Base-by-base conservation (phyloP, 352 stramenopile species). In the Phytophthora tubulina region DNA sequence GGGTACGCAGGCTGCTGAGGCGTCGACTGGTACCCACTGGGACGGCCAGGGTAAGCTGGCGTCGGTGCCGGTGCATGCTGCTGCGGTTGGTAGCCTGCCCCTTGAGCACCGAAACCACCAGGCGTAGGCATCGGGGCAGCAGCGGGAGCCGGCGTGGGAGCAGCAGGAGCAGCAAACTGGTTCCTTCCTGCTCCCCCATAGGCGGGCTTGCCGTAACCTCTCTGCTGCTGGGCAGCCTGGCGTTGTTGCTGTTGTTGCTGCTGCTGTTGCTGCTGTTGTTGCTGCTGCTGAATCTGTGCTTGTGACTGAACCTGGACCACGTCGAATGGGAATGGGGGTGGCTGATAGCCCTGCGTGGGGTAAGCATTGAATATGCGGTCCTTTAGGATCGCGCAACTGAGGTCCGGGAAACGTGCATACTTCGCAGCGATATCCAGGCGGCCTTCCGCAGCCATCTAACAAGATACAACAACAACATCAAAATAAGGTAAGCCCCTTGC, bases 391-490 rank as follows among this genome's bases (percentile, higher is more conserved):
- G 82, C 82, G 35, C 85, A 95, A 59, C 85, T 91, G 36, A 92
- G 69, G 58, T 94, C 84, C 13, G 78, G 67, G 63, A 94, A 93
- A 44, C 86, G 93, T 49, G 93, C 86, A 57, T 99, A 99, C 65
- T 98, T 98, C 10, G 90, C 84, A 8, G 97, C 97, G 44, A 97
- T 94, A 48, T 96, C 91, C 9, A 99, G 63, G 32, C 96, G 78
- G 13, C 97, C 97, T 73, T 99, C 94, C 32, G 96, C 89, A 44
- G 96, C 92, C 79, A 99, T 95, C 87, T 94, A 74, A 45, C 53
- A 57, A 32, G 14, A 33, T 44, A 73, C 38, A 64, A 44, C 51
- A 36, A 44, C 6, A 72, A 58, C 14, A 2, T 48, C 27, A 60
- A 4, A 17, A 31, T 31, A 46, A 59, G 30, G n/a, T 35, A 66